These are phyloP conservation scores for Aegilops sharonensis DNA, from an alignment of 176 grass and related monocot species.

Conservation along the genomic window DNA sequence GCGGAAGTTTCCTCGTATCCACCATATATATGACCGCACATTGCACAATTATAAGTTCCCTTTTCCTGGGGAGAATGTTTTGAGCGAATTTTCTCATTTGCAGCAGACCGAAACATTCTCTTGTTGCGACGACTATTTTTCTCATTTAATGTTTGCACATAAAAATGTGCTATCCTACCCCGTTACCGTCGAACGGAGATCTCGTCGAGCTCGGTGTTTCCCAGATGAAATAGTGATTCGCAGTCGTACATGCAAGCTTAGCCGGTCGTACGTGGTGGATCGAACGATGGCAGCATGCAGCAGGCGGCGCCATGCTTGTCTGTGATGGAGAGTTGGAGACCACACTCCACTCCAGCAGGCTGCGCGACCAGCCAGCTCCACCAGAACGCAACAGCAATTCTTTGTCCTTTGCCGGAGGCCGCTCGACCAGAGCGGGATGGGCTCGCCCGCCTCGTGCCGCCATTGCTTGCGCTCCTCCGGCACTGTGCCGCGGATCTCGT, in stretches of 20 bases:
- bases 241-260: neutral
- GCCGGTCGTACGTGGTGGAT: neutral
- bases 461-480: neutral
- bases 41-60: too few species aligned
- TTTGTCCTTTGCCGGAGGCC: neutral
- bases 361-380: neutral
- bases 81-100: too few species aligned
- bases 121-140: too few species aligned
- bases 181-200: too few species aligned
- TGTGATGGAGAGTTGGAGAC: neutral
- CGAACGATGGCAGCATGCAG: neutral
- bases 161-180: too few species aligned
- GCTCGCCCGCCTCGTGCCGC: neutral
- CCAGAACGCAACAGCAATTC: neutral
- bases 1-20: neutral
- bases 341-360: neutral
- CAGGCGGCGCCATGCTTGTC: neutral
- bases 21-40: too few species aligned
- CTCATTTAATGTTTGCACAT: too few species aligned
- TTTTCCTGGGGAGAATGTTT: too few species aligned
- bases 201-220: neutral
- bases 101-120: too few species aligned
- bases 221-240: too few species aligned
- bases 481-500: conserved; percentile 40
- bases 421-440: neutral